These are phyloP conservation scores for Globisporangium mamillatum DNA, from an alignment of 352 stramenopile species.

Conservation along the genomic window DNA sequence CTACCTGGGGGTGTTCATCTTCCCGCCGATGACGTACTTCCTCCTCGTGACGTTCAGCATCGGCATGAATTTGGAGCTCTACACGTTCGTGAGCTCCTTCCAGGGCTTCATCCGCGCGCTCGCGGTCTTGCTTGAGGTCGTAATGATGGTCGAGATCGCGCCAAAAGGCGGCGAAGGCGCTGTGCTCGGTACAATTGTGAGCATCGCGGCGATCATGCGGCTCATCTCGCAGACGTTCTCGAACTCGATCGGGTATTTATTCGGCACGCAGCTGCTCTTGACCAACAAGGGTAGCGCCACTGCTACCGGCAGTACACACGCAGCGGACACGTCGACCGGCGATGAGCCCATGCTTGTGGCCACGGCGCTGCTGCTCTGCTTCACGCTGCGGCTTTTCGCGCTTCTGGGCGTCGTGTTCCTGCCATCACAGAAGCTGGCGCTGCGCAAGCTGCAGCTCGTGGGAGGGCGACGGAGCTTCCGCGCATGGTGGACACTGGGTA, in stretches of 20 bases:
- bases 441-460: constrained; percentile 11
- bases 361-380: constrained; percentile 26
- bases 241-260: constrained; percentile 21
- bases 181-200: constrained; percentile 41
- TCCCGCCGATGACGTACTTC: constrained; percentile 25
- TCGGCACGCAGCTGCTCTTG: constrained; percentile 17
- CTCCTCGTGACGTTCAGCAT: constrained; percentile 28
- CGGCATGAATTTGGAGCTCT: constrained; percentile 25
- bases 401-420: constrained; percentile 25
- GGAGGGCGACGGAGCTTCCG: constrained; percentile 16
- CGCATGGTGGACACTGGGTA: constrained; percentile 22
- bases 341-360: constrained; percentile 32
- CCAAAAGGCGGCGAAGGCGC: constrained; percentile 40
- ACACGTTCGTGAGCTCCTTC: constrained; percentile 34
- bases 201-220: constrained; percentile 38
- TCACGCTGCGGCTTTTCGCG: constrained; percentile 25
- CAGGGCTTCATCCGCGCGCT: constrained; percentile 36
- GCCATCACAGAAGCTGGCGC: constrained; percentile 18
- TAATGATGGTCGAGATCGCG: constrained; percentile 43
- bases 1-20: constrained; percentile 28
- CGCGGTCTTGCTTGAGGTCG: constrained; percentile 36
- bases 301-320: not conserved
- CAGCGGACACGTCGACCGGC: not conserved
- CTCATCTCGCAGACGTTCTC: constrained; percentile 26
- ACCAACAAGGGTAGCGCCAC: constrained; percentile 10